Base-by-base conservation (phyloP, 2,329 filamentous ascomycete species). In the Allantophomopsis lycopodina region DNA sequence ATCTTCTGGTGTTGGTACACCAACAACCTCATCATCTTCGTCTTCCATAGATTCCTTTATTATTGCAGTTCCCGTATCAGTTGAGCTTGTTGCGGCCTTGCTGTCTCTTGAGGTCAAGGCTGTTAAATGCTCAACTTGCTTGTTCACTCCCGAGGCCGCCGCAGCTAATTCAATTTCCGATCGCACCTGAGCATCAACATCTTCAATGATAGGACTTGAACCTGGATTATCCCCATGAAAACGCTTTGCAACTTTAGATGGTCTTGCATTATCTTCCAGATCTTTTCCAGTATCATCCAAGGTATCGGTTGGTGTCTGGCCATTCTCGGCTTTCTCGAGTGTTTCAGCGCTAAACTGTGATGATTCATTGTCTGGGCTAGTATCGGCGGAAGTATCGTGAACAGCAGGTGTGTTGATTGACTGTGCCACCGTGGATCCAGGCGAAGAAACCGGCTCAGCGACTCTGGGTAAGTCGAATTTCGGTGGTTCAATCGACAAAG, bases 331-430 rank as follows among this genome's bases (percentile, higher is more conserved):
- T 43, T 68, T 62, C 16, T 69, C 65, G 15, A 41, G 46, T n/a
- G 60, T 60, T 28, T 76, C 66, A 3, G 56, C 51, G 13, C 65
- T 56, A 48, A 72, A 73, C 34, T 71, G 68, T 36, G 71, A 64
- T 14, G 66, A 69, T 37, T 86, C 80, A 40, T 80, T 73, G 40
- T 82, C 81, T 1, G 81, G 78, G 49, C 81, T 87, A 2, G 83
- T 87, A 48, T 81, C 78, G 1, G 81, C 75, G 2, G 83, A 87
- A 6, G 68, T 71, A 45, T 80, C 73, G 43, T 78, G 71, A 32
- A 78, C 68, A 30, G 70, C 72, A 2, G 84, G 81, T 0, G 84
- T 91, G 16, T 79, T 76, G 40, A 77, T 77, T 34, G 82, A 87
- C 49, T 79, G 78, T 2, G 78, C 71, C 40, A 73, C 62, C 1